Evolutionary conservation across 768 basidiomycete species (phyloP).

Genomic region (Termitomyces heimii): DNA sequence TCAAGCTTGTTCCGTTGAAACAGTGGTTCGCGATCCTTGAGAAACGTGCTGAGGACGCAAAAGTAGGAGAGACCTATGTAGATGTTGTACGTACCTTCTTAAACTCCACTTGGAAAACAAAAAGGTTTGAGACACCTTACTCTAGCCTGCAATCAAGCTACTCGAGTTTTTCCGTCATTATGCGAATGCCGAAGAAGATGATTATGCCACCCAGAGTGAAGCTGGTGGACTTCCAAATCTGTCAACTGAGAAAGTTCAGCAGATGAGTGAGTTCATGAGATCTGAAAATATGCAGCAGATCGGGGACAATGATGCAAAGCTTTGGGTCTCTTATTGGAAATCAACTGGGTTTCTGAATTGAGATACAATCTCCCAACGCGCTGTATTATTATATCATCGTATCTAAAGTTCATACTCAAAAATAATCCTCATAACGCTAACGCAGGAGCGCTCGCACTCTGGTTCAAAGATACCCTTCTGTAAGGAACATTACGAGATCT

Average conservation of each 20-base stretch:
- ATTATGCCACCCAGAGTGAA: not conserved
- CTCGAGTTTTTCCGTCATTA: constrained; percentile 25
- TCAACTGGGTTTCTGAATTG: not conserved
- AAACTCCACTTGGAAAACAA: not conserved
- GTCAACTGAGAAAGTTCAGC: not conserved
- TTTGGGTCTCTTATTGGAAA: constrained; percentile 10
- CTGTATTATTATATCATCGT: not conserved
- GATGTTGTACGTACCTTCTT: constrained; percentile 2
- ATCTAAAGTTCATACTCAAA: no score
- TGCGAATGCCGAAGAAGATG: constrained; percentile 5
- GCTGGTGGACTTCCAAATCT: constrained; percentile 2
- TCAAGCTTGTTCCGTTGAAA: constrained; percentile 4
- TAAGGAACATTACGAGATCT: no score
- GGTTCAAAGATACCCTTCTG: no score
- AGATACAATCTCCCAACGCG: not conserved
- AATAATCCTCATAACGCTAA: no score
- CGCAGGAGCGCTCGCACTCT: no score
- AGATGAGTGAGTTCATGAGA: not conserved
- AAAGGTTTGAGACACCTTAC: not conserved
- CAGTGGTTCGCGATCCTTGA: constrained; percentile 15
- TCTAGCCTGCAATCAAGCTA: constrained; percentile 28
- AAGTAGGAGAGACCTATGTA: not conserved
- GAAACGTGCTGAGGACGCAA: constrained; percentile 1
- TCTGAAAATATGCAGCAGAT: not conserved
- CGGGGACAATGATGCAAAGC: not conserved